Conservation (phyloP, 495 filamentous ascomycete species). For the Staphylotrichum tortipilum region DNA sequence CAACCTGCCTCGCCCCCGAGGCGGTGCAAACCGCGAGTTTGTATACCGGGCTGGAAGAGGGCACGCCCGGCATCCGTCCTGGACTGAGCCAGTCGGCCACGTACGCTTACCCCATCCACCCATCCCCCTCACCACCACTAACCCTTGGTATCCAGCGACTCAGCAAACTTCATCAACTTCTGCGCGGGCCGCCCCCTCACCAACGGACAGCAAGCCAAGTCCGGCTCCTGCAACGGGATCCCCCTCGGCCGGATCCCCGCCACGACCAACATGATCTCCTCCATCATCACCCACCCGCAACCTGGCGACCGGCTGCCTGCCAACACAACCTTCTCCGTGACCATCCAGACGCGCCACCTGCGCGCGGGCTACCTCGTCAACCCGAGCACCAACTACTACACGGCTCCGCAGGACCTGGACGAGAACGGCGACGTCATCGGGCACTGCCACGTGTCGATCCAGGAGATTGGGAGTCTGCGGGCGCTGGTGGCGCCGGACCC, state of each 20-base stretch:
- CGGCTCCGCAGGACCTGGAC: conserved; percentile 46
- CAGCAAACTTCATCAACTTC: conserved; percentile 45
- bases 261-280: conserved; percentile 47
- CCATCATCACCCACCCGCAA: conserved; percentile 43
- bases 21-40: conserved; percentile 1
- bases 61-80: neutral
- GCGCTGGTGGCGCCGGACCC: conserved; percentile 32
- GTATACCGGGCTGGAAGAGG: conserved; percentile 2
- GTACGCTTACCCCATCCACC: neutral
- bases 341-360: conserved; percentile 47
- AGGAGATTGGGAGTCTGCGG: conserved; percentile 38
- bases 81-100: conserved; percentile 2
- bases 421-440: conserved; percentile 40
- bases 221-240: conserved; percentile 48
- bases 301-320: conserved; percentile 31
- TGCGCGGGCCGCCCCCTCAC: conserved; percentile 43
- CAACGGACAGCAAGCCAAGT: conserved; percentile 41
- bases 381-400: conserved; percentile 45
- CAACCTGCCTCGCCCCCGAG: neutral
- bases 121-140: conserved; percentile 21
- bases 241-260: conserved; percentile 54
- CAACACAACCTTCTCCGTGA: conserved; percentile 42
- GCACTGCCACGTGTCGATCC: conserved; percentile 53
- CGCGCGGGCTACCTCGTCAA: conserved; percentile 49
- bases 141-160: conserved; percentile 10